Conservation (phyloP, 306 rosid genomes). For the Cicer judaicum region DNA sequence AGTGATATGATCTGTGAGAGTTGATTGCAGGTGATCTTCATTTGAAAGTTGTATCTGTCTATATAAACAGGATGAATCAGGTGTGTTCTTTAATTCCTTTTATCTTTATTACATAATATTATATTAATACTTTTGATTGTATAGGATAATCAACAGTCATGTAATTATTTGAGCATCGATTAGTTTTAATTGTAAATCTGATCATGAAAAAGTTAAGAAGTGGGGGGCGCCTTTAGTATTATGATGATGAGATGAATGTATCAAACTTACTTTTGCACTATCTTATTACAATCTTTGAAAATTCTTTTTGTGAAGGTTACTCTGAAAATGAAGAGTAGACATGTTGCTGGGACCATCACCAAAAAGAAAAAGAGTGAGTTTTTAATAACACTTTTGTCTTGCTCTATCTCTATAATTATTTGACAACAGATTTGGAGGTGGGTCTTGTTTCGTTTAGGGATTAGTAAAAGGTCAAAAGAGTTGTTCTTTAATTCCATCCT, state of each 20-base stretch:
- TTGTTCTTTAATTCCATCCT: conserved; percentile 44
- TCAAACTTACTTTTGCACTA: conserved; percentile 40
- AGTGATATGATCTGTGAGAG: conserved; percentile 29
- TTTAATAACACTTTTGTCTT: conserved; percentile 62
- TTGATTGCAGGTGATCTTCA: conserved; percentile 89
- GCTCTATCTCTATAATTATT: conserved; percentile 53
- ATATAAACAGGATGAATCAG: conserved; percentile 77
- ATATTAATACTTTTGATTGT: conserved; percentile 10
- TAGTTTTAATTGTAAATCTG: conserved; percentile 51
- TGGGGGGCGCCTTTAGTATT: conserved; percentile 46
- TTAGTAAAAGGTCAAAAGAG: conserved; percentile 70
- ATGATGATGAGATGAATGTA: conserved; percentile 58
- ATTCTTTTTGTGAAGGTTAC: conserved; percentile 80
- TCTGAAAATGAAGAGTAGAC: conserved; percentile 99
- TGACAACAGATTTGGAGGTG: conserved; percentile 72
- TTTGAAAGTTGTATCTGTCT: conserved; percentile 92
- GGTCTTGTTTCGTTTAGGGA: conserved; percentile 82
- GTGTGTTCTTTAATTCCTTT: conserved; percentile 44
- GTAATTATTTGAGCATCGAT: conserved; percentile 63
- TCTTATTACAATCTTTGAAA: conserved; percentile 42
- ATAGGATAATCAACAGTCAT: neutral
- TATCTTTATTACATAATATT: neutral
- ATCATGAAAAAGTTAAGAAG: conserved; percentile 44
- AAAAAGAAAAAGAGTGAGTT: conserved; percentile 99
- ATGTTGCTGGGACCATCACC: conserved; percentile 97